phyloP scores from a whole-genome alignment of 2,329 filamentous ascomycete species.

The Rhexocercosporidium sp. region DNA sequence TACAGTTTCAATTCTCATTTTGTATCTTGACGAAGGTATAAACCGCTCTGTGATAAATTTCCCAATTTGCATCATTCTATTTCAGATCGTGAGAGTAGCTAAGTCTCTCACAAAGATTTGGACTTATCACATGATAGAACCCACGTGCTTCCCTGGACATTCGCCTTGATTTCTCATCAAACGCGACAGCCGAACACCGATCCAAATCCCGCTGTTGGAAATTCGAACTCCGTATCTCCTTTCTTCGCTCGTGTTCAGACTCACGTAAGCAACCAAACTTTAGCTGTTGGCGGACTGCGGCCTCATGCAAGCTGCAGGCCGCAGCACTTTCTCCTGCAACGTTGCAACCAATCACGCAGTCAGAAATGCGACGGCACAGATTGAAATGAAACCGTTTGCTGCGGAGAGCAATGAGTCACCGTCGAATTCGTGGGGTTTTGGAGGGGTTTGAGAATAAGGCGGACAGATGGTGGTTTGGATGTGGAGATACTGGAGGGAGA shows the following conservation, averaged over 20 bases:
- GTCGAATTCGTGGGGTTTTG: constrained; percentile 3
- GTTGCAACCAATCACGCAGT: not conserved
- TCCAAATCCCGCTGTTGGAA: not conserved
- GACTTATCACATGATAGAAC: too few relatives aligned
- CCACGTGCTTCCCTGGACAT: too few relatives aligned
- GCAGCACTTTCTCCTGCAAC: constrained; percentile 8
- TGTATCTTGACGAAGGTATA: too few relatives aligned
- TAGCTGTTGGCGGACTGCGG: not conserved
- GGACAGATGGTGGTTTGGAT: not conserved
- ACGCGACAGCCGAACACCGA: not conserved
- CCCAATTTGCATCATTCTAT: too few relatives aligned
- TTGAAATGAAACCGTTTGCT: not conserved
- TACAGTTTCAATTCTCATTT: too few relatives aligned
- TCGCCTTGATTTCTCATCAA: not conserved
- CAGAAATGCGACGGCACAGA: not conserved
- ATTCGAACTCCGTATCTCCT: not conserved
- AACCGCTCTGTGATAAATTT: too few relatives aligned
- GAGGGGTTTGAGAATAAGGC: not conserved
- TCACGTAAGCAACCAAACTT: constrained; percentile 7
- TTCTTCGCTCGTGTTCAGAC: not conserved
- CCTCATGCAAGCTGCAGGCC: constrained; percentile 5
- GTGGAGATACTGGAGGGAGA: not conserved
- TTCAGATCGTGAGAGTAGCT: too few relatives aligned
- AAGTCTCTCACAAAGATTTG: too few relatives aligned
- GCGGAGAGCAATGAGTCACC: constrained; percentile 8